Conservation (phyloP, 2,329 filamentous ascomycete species). For the Pyrenophora graminea region DNA sequence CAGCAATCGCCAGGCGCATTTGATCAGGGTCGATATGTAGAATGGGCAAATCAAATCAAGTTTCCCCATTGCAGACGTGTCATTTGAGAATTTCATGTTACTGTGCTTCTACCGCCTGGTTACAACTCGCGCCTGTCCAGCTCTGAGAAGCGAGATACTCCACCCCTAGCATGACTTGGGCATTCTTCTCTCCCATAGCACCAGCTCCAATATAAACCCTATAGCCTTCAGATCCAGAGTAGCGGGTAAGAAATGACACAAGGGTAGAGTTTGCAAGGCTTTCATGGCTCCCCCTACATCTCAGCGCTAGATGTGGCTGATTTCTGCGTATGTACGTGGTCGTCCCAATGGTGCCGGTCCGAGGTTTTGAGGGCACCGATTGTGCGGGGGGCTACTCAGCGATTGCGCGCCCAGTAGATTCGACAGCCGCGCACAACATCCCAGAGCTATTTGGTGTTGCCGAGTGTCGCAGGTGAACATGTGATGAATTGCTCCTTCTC, state of each 20-base stretch:
- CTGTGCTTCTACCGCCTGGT: not conserved
- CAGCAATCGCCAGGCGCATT: not conserved
- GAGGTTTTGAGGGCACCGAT: not conserved
- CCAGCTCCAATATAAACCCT: not conserved
- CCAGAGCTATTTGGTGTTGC: slow-evolving; percentile 1
- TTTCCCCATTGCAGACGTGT: not conserved
- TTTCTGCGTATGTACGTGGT: not conserved
- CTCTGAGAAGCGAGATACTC: not conserved
- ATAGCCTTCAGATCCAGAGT: too few relatives aligned
- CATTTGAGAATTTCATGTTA: slow-evolving; percentile 4
- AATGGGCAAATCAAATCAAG: not conserved
- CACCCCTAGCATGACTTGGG: not conserved
- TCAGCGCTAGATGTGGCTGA: not conserved
- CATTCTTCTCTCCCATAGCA: not conserved
- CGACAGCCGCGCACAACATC: not conserved
- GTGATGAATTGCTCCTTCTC: slow-evolving; percentile 3
- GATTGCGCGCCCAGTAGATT: not conserved
- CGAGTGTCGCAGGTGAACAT: not conserved
- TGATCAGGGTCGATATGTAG: not conserved
- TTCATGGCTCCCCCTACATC: not conserved
- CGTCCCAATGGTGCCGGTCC: not conserved
- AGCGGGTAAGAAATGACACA: too few relatives aligned
- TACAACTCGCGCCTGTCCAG: not conserved
- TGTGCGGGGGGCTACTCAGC: not conserved
- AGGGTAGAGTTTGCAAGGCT: not conserved